phyloP scores from a whole-genome alignment of 805 yeast species.

The Candida vartiovaarae region DNA sequence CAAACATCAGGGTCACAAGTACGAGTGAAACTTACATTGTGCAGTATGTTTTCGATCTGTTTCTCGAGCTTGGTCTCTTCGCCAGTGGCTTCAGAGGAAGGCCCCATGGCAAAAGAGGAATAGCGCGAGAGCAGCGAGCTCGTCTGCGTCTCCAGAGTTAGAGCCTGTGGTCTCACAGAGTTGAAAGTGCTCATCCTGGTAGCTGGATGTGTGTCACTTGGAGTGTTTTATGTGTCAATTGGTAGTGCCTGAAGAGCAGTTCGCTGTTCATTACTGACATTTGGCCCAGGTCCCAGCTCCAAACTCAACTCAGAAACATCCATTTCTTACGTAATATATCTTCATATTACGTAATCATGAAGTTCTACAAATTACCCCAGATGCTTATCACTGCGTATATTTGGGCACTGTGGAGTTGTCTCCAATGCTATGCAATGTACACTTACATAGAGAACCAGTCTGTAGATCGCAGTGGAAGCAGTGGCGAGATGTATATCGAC shows the following conservation, averaged over 20 bases:
- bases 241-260: no score
- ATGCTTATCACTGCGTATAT: no score
- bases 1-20: not conserved
- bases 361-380: no score
- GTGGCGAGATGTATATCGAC: slow-evolving; percentile 18
- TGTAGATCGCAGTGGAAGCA: slow-evolving; percentile 1
- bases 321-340: no score
- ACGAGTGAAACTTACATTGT: slow-evolving; percentile 18
- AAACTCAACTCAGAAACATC: no score
- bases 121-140: slow-evolving; percentile 43
- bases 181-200: slow-evolving; percentile 42
- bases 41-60: slow-evolving; percentile 45
- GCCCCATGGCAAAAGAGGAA: slow-evolving; percentile 47
- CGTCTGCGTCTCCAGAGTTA: slow-evolving; percentile 66
- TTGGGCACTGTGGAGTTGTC: no score
- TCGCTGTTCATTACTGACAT: no score
- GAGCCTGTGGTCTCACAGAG: slow-evolving; percentile 60
- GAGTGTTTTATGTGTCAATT: not conserved
- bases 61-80: slow-evolving; percentile 41
- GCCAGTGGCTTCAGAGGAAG: slow-evolving; percentile 39
- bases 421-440: no score
- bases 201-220: not conserved
- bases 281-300: no score
- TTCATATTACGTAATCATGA: no score
- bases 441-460: not conserved